phyloP scores from a whole-genome alignment of 73 alveolate genomes.

The Strombidium stylifer region DNA sequence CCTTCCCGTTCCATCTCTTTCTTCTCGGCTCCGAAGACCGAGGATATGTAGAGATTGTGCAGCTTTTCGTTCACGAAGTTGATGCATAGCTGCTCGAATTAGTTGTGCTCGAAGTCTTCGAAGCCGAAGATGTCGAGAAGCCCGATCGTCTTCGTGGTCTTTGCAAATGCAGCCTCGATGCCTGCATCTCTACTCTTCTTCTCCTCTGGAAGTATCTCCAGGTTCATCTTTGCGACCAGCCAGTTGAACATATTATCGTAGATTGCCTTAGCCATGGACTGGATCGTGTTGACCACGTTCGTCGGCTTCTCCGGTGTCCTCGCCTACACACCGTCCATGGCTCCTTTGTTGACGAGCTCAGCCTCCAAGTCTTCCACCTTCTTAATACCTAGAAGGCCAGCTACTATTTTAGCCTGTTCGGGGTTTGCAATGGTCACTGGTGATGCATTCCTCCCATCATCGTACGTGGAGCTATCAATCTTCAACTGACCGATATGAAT shows the following conservation, averaged over 20 bases:
- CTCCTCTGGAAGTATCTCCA: slow-evolving; percentile 75
- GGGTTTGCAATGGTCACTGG: slow-evolving; percentile 65
- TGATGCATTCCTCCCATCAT: slow-evolving; percentile 74
- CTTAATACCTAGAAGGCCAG: slow-evolving; percentile 63
- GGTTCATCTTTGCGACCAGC: slow-evolving; percentile 90
- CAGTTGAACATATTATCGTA: slow-evolving; percentile 86
- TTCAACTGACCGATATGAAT: slow-evolving; percentile 85
- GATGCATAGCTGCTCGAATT: slow-evolving; percentile 88
- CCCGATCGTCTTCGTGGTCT: slow-evolving; percentile 74
- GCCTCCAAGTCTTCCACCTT: slow-evolving; percentile 53
- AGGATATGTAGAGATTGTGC: slow-evolving; percentile 81
- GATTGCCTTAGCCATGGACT: slow-evolving; percentile 86
- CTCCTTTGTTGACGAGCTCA: slow-evolving; percentile 75
- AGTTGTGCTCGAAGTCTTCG: slow-evolving; percentile 88
- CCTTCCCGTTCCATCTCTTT: slow-evolving; percentile 69
- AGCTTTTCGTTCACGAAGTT: slow-evolving; percentile 94
- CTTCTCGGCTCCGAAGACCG: slow-evolving; percentile 81
- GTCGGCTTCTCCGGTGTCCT: slow-evolving; percentile 73
- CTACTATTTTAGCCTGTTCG: slow-evolving; percentile 54
- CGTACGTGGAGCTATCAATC: slow-evolving; percentile 76
- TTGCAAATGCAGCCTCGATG: slow-evolving; percentile 21
- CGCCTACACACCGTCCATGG: slow-evolving; percentile 74
- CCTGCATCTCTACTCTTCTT: too few relatives aligned
- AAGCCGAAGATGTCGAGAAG: slow-evolving; percentile 95
- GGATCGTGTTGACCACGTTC: slow-evolving; percentile 79